phyloP scores from a whole-genome alignment of 768 basidiomycete genomes.

The Serendipita sp. region DNA sequence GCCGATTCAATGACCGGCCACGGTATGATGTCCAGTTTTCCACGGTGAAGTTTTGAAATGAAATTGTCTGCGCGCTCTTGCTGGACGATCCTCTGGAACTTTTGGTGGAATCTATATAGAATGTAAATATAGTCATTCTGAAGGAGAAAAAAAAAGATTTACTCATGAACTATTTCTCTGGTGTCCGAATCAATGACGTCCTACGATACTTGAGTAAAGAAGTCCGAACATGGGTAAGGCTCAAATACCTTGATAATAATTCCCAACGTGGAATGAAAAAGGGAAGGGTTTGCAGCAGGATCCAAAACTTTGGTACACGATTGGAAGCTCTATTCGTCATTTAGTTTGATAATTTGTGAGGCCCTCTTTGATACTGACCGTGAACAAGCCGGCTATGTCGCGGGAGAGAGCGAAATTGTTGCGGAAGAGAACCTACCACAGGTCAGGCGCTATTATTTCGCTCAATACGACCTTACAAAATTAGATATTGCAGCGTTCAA shows the following conservation, averaged over 20 bases:
- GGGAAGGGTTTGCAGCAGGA: conserved; percentile 37
- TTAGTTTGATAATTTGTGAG: not conserved
- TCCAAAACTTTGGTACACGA: conserved; percentile 28
- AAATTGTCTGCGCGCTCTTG: conserved; percentile 46
- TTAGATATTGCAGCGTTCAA: conserved; percentile 55
- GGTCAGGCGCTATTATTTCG: not conserved
- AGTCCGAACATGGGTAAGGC: not conserved
- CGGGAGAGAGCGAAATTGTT: conserved; percentile 49
- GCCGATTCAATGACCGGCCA: conserved; percentile 53
- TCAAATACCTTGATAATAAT: conserved; percentile 43
- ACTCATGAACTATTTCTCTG: conserved; percentile 42
- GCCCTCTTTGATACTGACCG: conserved; percentile 29
- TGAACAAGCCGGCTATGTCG: conserved; percentile 43
- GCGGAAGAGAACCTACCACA: conserved; percentile 38
- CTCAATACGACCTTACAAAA: conserved; percentile 23
- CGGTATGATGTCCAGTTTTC: conserved; percentile 39
- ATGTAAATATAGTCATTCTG: not conserved
- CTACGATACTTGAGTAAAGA: conserved; percentile 18
- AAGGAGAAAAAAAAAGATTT: conserved; percentile 10
- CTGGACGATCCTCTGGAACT: conserved; percentile 45
- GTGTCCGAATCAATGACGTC: conserved; percentile 49
- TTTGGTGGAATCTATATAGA: conserved; percentile 31
- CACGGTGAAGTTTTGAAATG: conserved; percentile 41
- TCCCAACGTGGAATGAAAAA: conserved; percentile 42
- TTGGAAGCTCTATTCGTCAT: conserved; percentile 11